Percentiles rank a stretch among this genome's conserved stretches.
phyloP scores from a whole-genome alignment of 495 filamentous ascomycete species.

The Rhizodiscina lignyota region DNA sequence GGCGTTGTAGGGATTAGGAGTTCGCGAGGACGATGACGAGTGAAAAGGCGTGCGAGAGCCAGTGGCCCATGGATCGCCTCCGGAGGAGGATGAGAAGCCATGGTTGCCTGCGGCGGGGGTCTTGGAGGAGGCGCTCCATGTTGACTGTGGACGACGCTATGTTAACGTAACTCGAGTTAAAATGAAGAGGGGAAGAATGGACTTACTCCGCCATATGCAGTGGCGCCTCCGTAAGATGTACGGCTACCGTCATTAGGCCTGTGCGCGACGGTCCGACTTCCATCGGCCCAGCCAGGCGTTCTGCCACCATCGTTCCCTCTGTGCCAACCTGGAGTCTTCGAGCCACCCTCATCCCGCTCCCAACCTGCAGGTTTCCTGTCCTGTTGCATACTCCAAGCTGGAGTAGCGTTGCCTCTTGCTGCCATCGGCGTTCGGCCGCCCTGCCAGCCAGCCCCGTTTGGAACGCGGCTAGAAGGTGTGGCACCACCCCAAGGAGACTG shows the following conservation, averaged over 20 bases:
- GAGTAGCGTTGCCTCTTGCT: conserved; percentile 38
- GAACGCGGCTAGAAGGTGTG: conserved; percentile 18
- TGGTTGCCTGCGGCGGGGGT: conserved; percentile 40
- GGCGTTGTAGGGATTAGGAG: conserved; percentile 9
- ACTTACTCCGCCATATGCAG: conserved; percentile 18
- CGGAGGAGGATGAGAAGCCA: conserved; percentile 13
- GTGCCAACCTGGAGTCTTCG: conserved; percentile 7
- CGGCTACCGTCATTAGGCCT: conserved; percentile 46
- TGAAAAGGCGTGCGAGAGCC: conserved; percentile 22
- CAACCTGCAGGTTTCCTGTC: conserved; percentile 41
- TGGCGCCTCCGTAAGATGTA: conserved; percentile 45
- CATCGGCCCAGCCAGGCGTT: too few species aligned
- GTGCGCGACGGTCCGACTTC: too few species aligned
- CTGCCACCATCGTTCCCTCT: conserved; percentile 39
- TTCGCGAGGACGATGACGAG: neutral
- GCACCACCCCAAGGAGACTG: too few species aligned
- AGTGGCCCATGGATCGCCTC: neutral
- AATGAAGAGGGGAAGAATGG: neutral
- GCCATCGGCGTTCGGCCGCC: conserved; percentile 40
- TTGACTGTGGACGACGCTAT: conserved; percentile 11
- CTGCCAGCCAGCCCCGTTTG: conserved; percentile 35
- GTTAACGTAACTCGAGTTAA: conserved; percentile 24
- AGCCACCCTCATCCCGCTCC: conserved; percentile 26
- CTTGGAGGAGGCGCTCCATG: conserved; percentile 15
- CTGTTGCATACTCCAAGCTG: conserved; percentile 12